Evolutionary conservation across 2,329 filamentous ascomycete species (phyloP).

Genomic region (Hypomyces rosellus): DNA sequence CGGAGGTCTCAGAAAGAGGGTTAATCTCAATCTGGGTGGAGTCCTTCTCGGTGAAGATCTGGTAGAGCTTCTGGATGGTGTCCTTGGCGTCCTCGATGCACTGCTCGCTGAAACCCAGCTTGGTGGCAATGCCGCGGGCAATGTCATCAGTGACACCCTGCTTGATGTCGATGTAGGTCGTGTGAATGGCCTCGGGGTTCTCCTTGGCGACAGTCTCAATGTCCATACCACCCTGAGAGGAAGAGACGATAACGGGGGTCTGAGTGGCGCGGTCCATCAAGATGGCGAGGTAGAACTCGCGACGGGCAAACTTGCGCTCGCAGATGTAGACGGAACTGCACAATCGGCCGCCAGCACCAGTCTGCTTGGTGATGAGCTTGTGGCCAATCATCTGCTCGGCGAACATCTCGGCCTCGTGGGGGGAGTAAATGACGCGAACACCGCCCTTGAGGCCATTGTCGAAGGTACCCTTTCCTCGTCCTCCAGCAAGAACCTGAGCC

Average conservation of each 20-base stretch:
- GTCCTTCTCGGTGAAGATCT: conserved; percentile 97
- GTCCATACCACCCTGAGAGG: conserved; percentile 98
- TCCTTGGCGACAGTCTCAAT: conserved; percentile 99
- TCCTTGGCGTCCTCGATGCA: conserved; percentile 93
- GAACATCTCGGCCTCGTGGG: conserved; percentile 93
- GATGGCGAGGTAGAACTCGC: conserved; percentile 98
- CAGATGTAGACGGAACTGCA: conserved; percentile 99
- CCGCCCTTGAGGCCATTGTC: conserved; percentile 98
- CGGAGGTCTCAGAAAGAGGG: conserved; percentile 93
- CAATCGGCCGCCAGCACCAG: conserved; percentile 82
- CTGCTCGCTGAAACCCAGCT: conserved; percentile 96
- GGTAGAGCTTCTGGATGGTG: conserved; percentile 98
- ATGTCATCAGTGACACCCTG: conserved; percentile 93
- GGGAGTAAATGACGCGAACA: conserved; percentile 98
- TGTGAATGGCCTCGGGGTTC: conserved; percentile 90
- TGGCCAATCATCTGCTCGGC: conserved; percentile 99
- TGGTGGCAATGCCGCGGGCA: conserved; percentile 77
- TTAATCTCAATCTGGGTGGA: conserved; percentile 99
- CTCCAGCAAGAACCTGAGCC: conserved; percentile 96
- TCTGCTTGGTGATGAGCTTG: conserved; percentile 99
- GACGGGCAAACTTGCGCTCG: conserved; percentile 98
- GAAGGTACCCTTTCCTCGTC: conserved; percentile 95
- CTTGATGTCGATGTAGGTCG: conserved; percentile 90
- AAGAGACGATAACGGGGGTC: conserved; percentile 91
- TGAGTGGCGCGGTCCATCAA: conserved; percentile 95